Base-by-base conservation (phyloP, 2,329 filamentous ascomycete genomes). In the Ascochyta viciae-villosae region DNA sequence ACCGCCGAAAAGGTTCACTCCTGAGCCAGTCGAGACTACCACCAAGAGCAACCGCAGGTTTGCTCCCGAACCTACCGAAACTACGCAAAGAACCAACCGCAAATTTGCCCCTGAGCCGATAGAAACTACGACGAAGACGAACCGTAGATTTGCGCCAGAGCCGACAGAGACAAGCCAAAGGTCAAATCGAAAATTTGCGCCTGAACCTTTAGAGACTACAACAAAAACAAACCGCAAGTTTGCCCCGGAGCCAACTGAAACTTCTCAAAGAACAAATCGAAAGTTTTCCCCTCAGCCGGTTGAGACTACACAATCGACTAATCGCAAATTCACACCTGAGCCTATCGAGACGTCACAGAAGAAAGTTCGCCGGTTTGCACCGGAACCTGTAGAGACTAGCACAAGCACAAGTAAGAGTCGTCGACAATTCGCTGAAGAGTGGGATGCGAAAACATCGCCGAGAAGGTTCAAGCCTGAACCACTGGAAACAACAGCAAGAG, bases 11-110 rank as follows among this genome's bases (percentile, higher is more conserved):
- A 85, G 85, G 65, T 91, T 91, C 76, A 82, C 81, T 41, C 88
- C 89, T 31, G 83, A 89, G 52, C 88, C 89, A 16, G 85, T 93
- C 61, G 90, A 93, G 74, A 92, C 89, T 10, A 88, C 85, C 1
- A 58, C 50, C 34, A 66, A 57, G 34, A 85, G 83, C 29, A 85
- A 83, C 29, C 68, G 72, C 43, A 85, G 85, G 65, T 91, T 91
- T 76, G 82, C 81, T 37, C 88, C 89, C 29, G 83, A 89, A 53
- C 88, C 89, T n/a, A 85, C 92, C 62, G 90, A 93, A 74, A 92
- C 89, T 10, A 88, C 85, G 2, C 55, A 54, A 44, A 66, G 55
- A 38, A 84, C 83, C 31, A 85, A 83, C 29, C 68, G 73, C 38
- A 65, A 48, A 45, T 72, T 72, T 54, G 62, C 63, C 9, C 67